phyloP scores from a whole-genome alignment of 768 basidiomycete genomes.

The Lyophyllum decastes region DNA sequence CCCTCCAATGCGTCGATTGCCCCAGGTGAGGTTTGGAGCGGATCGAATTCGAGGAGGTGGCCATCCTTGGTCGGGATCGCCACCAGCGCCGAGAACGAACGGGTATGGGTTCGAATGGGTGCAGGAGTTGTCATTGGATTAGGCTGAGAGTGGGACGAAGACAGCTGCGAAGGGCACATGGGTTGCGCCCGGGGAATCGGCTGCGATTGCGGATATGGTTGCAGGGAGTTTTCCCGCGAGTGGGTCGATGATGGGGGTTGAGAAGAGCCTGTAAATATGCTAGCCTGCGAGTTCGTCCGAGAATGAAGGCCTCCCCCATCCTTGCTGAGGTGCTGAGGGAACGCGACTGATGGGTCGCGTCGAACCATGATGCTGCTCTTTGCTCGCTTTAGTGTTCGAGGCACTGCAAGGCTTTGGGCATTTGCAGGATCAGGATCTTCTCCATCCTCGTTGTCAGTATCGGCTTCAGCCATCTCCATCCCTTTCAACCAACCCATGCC shows the following conservation, averaged over 20 bases:
- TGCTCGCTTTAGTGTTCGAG: slow-evolving; percentile 42
- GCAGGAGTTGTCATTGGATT: slow-evolving; percentile 34
- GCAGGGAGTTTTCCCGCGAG: slow-evolving; percentile 43
- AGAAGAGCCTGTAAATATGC: slow-evolving; percentile 39
- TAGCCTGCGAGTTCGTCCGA: slow-evolving; percentile 54
- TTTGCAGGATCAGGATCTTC: slow-evolving; percentile 27
- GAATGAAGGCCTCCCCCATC: slow-evolving; percentile 34
- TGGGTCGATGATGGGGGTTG: slow-evolving; percentile 39
- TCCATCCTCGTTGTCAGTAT: slow-evolving; percentile 29
- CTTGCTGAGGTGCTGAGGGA: slow-evolving; percentile 22
- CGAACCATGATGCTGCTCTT: slow-evolving; percentile 66
- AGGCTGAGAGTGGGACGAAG: slow-evolving; percentile 26
- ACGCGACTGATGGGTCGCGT: slow-evolving; percentile 51
- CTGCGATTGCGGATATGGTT: slow-evolving; percentile 19
- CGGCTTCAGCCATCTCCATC: slow-evolving; percentile 35
- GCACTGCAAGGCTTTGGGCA: slow-evolving; percentile 26
- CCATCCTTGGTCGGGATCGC: slow-evolving; percentile 84
- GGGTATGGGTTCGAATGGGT: slow-evolving; percentile 31
- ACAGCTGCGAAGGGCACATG: slow-evolving; percentile 22
- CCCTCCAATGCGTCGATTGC: slow-evolving; percentile 77
- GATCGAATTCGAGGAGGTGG: slow-evolving; percentile 83
- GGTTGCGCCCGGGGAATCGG: slow-evolving; percentile 17
- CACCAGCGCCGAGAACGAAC: slow-evolving; percentile 58
- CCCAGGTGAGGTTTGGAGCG: slow-evolving; percentile 69
- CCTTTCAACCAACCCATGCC: slow-evolving; percentile 61